Conservation (phyloP, 306 rosid species). For the Vigna nakashimae region DNA sequence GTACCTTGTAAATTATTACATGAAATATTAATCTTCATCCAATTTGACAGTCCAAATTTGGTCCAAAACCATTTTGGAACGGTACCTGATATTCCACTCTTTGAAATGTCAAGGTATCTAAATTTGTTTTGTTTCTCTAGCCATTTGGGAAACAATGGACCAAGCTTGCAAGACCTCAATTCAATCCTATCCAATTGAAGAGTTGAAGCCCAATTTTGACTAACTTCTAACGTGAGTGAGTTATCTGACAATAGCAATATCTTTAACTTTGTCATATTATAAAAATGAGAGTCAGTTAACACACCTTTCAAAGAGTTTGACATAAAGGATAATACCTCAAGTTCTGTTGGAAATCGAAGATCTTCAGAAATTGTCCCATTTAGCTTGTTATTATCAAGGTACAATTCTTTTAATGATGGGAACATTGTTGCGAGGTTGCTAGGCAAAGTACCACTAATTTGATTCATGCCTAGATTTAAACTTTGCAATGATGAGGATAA, state of each 20-base stretch:
- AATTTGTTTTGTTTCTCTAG: neutral
- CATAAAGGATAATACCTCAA: neutral
- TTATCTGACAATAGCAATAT: neutral
- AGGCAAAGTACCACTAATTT: neutral
- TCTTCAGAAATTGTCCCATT: neutral
- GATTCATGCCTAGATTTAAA: neutral
- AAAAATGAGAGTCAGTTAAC: constrained; percentile 24
- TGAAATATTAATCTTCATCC: neutral
- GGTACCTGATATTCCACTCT: neutral
- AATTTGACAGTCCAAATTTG: fast-evolving
- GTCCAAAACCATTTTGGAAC: constrained; percentile 41
- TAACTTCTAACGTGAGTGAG: neutral
- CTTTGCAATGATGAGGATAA: too few relatives aligned
- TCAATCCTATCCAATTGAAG: neutral
- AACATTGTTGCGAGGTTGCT: neutral
- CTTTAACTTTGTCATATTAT: neutral
- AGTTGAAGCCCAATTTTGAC: neutral
- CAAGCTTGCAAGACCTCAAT: too few relatives aligned
- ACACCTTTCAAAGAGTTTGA: constrained; percentile 34
- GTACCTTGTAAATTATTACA: neutral
- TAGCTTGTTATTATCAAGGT: neutral
- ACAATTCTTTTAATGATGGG: neutral
- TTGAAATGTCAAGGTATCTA: neutral
- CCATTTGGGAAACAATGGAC: too few relatives aligned
- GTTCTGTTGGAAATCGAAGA: neutral